These are phyloP conservation scores for Stropharia rugosoannulata DNA, from an alignment of 768 basidiomycete species.

Conservation along the genomic window DNA sequence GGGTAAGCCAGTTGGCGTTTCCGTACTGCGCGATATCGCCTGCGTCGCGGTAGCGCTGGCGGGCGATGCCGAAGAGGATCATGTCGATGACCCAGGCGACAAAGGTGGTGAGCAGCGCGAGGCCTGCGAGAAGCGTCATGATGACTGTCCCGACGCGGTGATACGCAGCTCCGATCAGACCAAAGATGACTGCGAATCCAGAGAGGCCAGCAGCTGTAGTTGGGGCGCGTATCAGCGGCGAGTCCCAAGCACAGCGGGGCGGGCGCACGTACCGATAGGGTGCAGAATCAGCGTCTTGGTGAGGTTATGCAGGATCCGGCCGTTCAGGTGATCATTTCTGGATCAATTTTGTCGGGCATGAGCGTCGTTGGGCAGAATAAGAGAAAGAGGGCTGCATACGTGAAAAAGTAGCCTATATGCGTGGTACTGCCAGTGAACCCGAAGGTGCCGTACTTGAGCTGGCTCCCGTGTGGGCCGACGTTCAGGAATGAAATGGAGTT, in stretches of 20 bases:
- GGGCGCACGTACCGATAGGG: conserved; percentile 59
- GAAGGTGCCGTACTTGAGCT: conserved; percentile 70
- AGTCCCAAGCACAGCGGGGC: neutral
- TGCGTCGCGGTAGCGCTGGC: conserved; percentile 50
- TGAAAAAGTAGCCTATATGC: conserved; percentile 58
- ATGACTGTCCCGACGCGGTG: conserved; percentile 72
- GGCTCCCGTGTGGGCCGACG: conserved; percentile 35
- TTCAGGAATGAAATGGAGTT: conserved; percentile 65
- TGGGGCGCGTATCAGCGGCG: neutral
- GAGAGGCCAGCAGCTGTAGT: conserved; percentile 58
- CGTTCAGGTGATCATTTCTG: conserved; percentile 48
- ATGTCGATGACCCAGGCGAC: conserved; percentile 78
- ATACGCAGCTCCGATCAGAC: conserved; percentile 63
- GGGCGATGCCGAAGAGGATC: conserved; percentile 74
- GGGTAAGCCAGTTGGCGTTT: conserved; percentile 81
- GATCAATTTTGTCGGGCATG: neutral
- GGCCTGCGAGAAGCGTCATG: conserved; percentile 67
- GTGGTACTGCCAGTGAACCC: conserved; percentile 62
- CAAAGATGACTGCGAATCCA: conserved; percentile 64
- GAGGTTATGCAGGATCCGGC: conserved; percentile 60
- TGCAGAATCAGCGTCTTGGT: conserved; percentile 76
- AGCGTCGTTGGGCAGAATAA: neutral
- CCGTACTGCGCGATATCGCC: conserved; percentile 59
- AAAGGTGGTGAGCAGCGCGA: conserved; percentile 67
- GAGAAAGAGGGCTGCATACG: conserved; percentile 33